Percentiles rank a stretch among this genome's conserved stretches.
Evolutionary conservation across 495 filamentous ascomycete species (phyloP).

Genomic region (Penicillium pancosmium): DNA sequence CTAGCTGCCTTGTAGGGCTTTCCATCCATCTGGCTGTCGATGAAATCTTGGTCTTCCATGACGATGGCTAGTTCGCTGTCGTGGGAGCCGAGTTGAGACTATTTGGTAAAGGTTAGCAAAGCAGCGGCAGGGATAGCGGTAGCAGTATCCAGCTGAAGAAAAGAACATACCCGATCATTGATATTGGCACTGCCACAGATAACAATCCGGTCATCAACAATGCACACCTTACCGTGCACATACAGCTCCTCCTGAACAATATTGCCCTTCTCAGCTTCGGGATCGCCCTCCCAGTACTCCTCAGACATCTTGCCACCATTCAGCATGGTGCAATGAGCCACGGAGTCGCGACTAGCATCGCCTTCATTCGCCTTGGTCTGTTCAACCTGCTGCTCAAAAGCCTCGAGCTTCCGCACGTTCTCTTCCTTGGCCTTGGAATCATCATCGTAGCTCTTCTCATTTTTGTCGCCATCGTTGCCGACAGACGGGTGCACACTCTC

Average conservation of each 20-base stretch:
- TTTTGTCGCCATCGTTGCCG: constrained; percentile 52
- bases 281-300: constrained; percentile 70
- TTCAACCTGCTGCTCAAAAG: constrained; percentile 63
- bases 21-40: constrained; percentile 79
- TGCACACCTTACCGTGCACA: constrained; percentile 85
- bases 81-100: constrained; percentile 84
- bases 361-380: constrained; percentile 38
- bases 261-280: constrained; percentile 75
- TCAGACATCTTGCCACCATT: constrained; percentile 64
- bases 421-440: constrained; percentile 36
- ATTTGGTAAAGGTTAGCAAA: background rate
- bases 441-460: constrained; percentile 41
- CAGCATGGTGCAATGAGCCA: constrained; percentile 83
- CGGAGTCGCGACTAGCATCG: constrained; percentile 61
- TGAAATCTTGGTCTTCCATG: constrained; percentile 79
- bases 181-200: constrained; percentile 91
- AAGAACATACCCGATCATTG: constrained; percentile 72
- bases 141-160: background rate
- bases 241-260: constrained; percentile 96
- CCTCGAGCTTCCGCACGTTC: constrained; percentile 57
- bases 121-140: background rate
- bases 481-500: constrained; percentile 65
- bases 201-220: constrained; percentile 78
- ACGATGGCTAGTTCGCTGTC: constrained; percentile 93
- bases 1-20: constrained; percentile 70